Evolutionary conservation across 2,329 filamentous ascomycete genomes (phyloP), one percentile per base, ranked within the genome.

Genomic region (Paramyrothecium sp.): DNA sequence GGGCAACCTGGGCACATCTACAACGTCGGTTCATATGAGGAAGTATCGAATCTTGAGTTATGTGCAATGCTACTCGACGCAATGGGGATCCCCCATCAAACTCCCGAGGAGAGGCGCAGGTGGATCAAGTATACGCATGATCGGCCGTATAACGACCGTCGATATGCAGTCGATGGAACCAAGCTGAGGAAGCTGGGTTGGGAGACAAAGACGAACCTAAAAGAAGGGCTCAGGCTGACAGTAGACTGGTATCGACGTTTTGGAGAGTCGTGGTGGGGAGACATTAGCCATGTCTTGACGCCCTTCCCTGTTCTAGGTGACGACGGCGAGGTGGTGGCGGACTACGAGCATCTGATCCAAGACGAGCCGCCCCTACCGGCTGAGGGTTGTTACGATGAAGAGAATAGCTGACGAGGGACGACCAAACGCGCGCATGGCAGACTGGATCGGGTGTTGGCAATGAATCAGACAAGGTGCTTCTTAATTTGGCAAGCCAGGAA

Each of bases 1-100:
- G 91, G 91, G 20, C 76, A 81, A 53, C 78, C 90, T 34, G 90
- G 90, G 1, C 88, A 92, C 66, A 85, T 90, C 59, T 95, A 95
- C 79, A 95, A 95, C 62, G 89, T 95, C 11, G 88, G 89, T 49
- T 93, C 91, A 0, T 82, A 83, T 59, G 89, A 92, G 69, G 90
- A 93, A 69, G 83, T 93, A 51, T 90, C 89, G 61, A 93, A 93
- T 69, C 76, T 89, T 19, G 80, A 87, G 3, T 79, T 94, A 7
- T 90, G 89, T 72, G 74, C 76, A 58, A 84, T 81, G 70, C 78
- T 94, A 19, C 78, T 93, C 23, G 76, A 78, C 33, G 78, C 87
- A 56, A 85, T 92, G 68, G 79, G 79, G 20, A 80, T 89, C 57
- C 73, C 77, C 7, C 75, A 82, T 58, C 73, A 77, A 19, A 76